Percentiles rank a stretch among this genome's conserved stretches.
Evolutionary conservation across 257 asterid species (phyloP).

Genomic region (Solanum chaucha): DNA sequence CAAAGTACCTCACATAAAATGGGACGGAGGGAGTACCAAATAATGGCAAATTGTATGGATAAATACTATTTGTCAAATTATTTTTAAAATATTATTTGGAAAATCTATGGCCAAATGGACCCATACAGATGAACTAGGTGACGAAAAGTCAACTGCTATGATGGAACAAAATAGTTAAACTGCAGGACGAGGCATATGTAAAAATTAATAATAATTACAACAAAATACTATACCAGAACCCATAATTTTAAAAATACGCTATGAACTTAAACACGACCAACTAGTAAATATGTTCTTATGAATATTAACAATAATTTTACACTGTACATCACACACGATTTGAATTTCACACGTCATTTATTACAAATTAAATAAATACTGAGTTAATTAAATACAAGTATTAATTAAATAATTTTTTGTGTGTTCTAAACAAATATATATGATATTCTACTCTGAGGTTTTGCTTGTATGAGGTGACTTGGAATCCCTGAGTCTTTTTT

Average conservation of each 20-base stretch:
- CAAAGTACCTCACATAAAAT: too few species aligned
- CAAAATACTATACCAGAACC: too few species aligned
- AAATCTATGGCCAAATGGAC: too few species aligned
- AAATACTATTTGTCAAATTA: too few species aligned
- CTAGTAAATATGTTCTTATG: background rate
- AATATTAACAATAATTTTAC: background rate
- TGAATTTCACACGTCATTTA: background rate
- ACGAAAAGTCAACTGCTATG: background rate
- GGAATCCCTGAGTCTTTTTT: constrained; percentile 6
- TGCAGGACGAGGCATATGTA: background rate
- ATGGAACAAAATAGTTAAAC: too few species aligned
- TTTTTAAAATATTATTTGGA: too few species aligned
- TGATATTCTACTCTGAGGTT: background rate
- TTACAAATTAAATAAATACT: background rate
- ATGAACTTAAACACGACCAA: background rate
- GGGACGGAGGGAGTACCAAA: too few species aligned
- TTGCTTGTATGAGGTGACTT: constrained; percentile 2
- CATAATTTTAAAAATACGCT: too few species aligned
- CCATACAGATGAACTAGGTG: background rate
- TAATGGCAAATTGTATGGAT: too few species aligned
- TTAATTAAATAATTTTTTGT: background rate
- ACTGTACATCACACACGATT: background rate
- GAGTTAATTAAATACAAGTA: background rate
- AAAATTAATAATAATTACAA: too few species aligned
- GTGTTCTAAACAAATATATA: background rate